Evolutionary conservation across 2,329 filamentous ascomycete species (phyloP), one percentile per base, ranked within the genome.

Genomic region (Diaporthe helianthi): DNA sequence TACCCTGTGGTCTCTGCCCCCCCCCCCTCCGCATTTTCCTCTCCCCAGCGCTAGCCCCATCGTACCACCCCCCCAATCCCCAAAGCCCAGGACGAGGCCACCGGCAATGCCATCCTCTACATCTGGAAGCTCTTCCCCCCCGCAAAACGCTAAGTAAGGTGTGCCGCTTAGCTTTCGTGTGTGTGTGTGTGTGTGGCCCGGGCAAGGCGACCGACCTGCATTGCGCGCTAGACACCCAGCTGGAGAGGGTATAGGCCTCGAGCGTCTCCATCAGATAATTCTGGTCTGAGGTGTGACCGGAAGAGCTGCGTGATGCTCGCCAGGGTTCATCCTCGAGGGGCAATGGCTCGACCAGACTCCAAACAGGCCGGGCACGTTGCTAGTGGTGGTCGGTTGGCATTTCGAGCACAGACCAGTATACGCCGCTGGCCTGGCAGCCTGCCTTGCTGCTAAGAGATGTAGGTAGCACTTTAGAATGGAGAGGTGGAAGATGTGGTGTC

Each of bases 261-360:
- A 44, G 36, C 4, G 33, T 15, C 36, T 15, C 15, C 13, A 38
- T 38, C 58, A 61, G 26, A 61, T 33, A 7, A 61, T 36, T 41
- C 41, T n/a, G 41, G 26, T 9, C 13, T 17, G 29, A 47, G 58
- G 41, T 61, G 58, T 61, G 41, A 24, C 58, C 26, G 58, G 58
- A n/a, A 33, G 12, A 12, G 38, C 38, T 55, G 51, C 29, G 51
- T 54, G 64, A 38, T 44, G 41, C 33, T 46, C 24, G 12, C n/a
- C 26, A 33, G 6, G 29, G 26, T n/a, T 55, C n/a, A 66, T 33
- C n/a, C 64, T 47, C 26, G 24, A 55, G 17, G 38, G 9, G 41
- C 51, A 55, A 66, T 29, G 51, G 72, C 46, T 72, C 71, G 72
- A 64, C 36, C 55, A 15, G 17, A 15, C 8, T 6, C 47, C 36